phyloP scores from a whole-genome alignment of 345 rosid genomes.

The Gossypium anomalum region DNA sequence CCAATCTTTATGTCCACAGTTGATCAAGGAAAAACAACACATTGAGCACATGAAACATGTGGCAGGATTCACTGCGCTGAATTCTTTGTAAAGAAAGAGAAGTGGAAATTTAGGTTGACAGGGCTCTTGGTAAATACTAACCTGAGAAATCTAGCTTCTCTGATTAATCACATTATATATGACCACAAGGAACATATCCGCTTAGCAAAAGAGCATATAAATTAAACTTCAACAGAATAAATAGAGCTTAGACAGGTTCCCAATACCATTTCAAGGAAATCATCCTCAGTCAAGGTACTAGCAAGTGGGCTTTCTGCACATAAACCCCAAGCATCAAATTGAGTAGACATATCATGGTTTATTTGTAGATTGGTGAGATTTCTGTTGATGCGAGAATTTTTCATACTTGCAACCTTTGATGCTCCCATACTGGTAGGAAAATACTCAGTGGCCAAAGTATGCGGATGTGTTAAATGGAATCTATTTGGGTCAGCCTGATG shows the following conservation, averaged over 20 bases:
- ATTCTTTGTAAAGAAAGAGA: constrained; percentile 3
- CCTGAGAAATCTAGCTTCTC: constrained; percentile 8
- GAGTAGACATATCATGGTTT: constrained; percentile 42
- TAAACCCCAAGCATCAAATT: constrained; percentile 64
- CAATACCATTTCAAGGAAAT: constrained; percentile 91
- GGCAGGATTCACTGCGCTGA: neutral
- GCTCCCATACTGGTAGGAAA: constrained; percentile 32
- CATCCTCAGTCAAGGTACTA: constrained; percentile 76
- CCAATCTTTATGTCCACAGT: neutral
- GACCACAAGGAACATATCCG: neutral
- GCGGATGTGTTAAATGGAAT: constrained; percentile 42
- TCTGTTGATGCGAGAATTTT: constrained; percentile 23
- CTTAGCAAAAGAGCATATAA: constrained; percentile 5
- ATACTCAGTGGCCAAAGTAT: constrained; percentile 38
- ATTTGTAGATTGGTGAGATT: constrained; percentile 30
- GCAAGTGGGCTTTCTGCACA: constrained; percentile 79
- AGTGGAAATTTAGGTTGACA: neutral
- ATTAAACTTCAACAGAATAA: constrained; percentile 7
- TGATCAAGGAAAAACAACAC: neutral
- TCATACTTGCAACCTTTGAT: constrained; percentile 36
- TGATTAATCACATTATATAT: constrained; percentile 5
- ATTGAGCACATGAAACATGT: neutral
- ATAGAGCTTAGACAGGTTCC: constrained; percentile 18
- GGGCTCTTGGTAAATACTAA: constrained; percentile 4
- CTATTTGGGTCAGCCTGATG: constrained; percentile 54